A percentile compares a stretch with the other conserved stretches of the same genome.
Evolutionary conservation across 1,284 basidiomycete genomes (phyloP).

Genomic region (Trametes hirsuta): DNA sequence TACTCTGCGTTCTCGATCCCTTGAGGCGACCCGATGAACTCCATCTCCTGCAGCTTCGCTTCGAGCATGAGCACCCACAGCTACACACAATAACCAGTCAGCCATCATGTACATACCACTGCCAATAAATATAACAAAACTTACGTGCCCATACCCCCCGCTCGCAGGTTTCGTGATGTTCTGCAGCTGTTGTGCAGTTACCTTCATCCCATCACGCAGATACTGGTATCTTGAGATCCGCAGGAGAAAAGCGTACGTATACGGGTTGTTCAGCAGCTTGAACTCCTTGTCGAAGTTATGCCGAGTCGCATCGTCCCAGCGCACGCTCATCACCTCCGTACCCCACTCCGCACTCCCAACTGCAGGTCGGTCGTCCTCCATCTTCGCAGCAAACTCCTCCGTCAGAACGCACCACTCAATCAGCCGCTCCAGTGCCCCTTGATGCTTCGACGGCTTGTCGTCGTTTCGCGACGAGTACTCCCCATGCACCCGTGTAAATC

Average conservation of each 20-base stretch:
- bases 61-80: not conserved
- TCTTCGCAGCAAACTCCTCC: not conserved
- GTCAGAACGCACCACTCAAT: not conserved
- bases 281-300: not conserved
- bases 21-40: not conserved
- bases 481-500: not conserved
- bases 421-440: not conserved
- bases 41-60: not conserved
- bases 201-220: not conserved
- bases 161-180: not conserved
- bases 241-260: not conserved
- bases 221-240: not conserved
- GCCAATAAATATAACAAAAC: not conserved
- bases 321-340: not conserved
- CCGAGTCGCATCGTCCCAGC: not conserved
- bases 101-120: not conserved
- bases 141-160: not conserved
- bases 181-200: not conserved
- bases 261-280: not conserved
- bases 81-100: not conserved
- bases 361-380: not conserved
- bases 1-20: not conserved
- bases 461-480: not conserved
- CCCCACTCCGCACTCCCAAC: not conserved
- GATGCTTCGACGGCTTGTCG: not conserved